Percentiles rank a stretch among this genome's conserved stretches.
These are phyloP conservation scores for Exophiala oligosperma DNA, from an alignment of 2,329 filamentous ascomycete genomes.

Conservation along the genomic window DNA sequence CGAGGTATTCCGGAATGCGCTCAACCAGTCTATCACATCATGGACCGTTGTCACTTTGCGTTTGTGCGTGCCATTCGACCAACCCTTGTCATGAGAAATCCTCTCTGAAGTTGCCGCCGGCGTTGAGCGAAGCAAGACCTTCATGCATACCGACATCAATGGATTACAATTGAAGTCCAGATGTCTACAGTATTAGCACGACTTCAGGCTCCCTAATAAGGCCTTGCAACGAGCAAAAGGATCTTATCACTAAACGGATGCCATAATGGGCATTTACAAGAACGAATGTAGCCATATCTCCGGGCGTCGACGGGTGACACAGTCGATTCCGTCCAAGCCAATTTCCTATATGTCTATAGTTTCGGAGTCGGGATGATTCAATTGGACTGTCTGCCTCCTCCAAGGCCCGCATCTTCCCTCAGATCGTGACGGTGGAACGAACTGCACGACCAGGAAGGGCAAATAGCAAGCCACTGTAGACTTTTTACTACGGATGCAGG, in stretches of 20 bases:
- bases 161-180: no score
- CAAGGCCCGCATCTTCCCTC: neutral
- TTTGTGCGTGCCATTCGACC: no score
- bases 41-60: no score
- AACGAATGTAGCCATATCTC: conserved; percentile 1
- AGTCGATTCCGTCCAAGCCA: conserved; percentile 9
- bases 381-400: neutral
- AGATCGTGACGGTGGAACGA: conserved; percentile 9
- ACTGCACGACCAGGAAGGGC: neutral
- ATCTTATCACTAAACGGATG: neutral
- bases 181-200: no score
- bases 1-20: no score
- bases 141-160: no score
- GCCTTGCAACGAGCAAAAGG: neutral
- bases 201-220: neutral
- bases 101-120: no score
- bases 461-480: neutral
- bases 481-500: neutral
- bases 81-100: no score
- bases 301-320: neutral
- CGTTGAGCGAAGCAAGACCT: no score
- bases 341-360: conserved; percentile 14
- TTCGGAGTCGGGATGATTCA: conserved; percentile 1
- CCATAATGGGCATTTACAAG: neutral
- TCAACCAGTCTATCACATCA: no score